These are phyloP conservation scores for Pestalotiopsis fici DNA, from an alignment of 2,329 filamentous ascomycete species.

Conservation along the genomic window DNA sequence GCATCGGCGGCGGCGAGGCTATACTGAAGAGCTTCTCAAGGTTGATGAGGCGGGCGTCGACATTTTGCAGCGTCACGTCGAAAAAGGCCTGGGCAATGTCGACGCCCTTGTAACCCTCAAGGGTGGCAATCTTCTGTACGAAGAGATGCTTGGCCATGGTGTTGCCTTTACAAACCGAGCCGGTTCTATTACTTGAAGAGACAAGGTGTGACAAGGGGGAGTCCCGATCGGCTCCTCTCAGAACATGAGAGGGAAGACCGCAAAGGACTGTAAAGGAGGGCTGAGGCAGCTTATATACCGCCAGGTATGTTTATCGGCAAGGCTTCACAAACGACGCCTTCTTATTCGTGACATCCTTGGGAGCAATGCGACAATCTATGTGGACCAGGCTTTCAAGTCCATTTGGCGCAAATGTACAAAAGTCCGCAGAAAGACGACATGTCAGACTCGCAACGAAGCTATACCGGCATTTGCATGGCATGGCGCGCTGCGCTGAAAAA, in stretches of 20 bases:
- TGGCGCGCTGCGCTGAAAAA: not conserved
- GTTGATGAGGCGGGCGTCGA: not conserved
- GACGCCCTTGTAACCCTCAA: not conserved
- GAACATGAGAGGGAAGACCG: not conserved
- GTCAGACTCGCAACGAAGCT: not conserved
- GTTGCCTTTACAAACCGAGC: not conserved
- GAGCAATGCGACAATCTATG: too few species aligned
- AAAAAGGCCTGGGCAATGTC: not conserved
- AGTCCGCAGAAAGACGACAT: not conserved
- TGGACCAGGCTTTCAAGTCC: not conserved
- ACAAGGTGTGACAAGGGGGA: not conserved
- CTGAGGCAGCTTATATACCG: not conserved
- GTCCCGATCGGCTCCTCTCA: not conserved
- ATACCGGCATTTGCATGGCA: not conserved
- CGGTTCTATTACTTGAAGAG: not conserved
- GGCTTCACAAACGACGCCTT: not conserved
- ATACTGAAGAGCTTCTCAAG: not conserved
- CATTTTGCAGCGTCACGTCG: not conserved
- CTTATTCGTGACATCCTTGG: too few species aligned
- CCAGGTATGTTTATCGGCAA: not conserved
- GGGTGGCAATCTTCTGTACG: not conserved
- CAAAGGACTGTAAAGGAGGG: not conserved
- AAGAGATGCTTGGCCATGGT: not conserved
- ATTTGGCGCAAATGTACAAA: not conserved
- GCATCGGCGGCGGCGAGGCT: not conserved